Evolutionary conservation across 2,329 filamentous ascomycete genomes (phyloP), one percentile per base, ranked within the genome.

Genomic region (Fusarium sp.): DNA sequence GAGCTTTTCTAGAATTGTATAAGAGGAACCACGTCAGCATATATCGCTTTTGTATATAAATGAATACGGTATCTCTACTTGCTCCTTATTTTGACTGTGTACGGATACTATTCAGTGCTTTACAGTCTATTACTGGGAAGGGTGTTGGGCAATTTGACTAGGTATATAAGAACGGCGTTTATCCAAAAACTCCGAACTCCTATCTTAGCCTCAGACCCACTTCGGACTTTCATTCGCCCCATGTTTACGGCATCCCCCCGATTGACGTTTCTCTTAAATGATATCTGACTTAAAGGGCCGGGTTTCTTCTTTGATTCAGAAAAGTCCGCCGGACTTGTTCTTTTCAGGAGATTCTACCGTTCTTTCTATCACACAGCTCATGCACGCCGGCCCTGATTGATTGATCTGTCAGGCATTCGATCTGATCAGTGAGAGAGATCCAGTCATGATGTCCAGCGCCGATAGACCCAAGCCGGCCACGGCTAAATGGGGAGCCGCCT

Each of bases 401-500:
- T 13, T 36, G 34, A 15, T 17, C 34, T 36, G 34, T 36, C 34
- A 36, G 34, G 34, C 17, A 7, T 17, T 36, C 51, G 39, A 51
- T 64, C 51, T 3, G 26, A 14, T 24, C 38, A 10, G 28, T 31
- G 28, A 31, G 28, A 31, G 10, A n/a, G 18, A 58, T 34, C 38
- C 24, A 24, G 28, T 33, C 46, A 48, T 57, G 51, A 69, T 70
- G 49, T 72, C 63, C 9, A 70, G 34, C 22, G 22, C 57, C 43
- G 69, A 71, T 28, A 61, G 76, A 50, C 75, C 70, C 22, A 79
- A 79, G 69, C 72, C 78, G 31, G 72, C 79, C 17, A 78, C 78
- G 60, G 79, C 79, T 31, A 81, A 80, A 83, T 86, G 84, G 84
- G 84, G 84, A 17, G 83, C 83, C 6, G 84, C 84, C 2, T 86